A percentile compares a stretch with the other conserved stretches of the same genome.
These are phyloP conservation scores for Secale cereale DNA, from an alignment of 176 grass and related monocot species.

Conservation along the genomic window DNA sequence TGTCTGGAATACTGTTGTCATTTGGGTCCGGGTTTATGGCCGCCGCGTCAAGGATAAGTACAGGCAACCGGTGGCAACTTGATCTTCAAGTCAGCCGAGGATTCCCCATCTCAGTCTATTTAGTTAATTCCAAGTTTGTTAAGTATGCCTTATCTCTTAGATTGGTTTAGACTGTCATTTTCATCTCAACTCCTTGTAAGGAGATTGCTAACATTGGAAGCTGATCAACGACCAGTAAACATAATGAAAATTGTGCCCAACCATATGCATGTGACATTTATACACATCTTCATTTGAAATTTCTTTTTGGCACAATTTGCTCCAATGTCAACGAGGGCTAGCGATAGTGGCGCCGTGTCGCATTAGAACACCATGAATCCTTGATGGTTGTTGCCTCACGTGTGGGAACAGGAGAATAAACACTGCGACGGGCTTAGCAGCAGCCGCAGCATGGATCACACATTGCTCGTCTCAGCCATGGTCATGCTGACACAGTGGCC, in stretches of 20 bases:
- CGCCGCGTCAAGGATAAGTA: not conserved
- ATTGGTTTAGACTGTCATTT: not conserved
- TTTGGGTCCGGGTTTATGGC: not conserved
- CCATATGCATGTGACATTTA: not conserved
- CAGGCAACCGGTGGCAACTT: not conserved
- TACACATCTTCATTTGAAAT: not conserved
- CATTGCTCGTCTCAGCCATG: not conserved
- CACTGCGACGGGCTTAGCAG: not conserved
- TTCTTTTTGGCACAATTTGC: not conserved
- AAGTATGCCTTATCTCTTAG: not conserved
- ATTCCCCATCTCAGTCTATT: not conserved
- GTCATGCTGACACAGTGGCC: not conserved
- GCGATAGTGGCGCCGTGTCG: not conserved
- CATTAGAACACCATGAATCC: not conserved
- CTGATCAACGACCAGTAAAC: not conserved
- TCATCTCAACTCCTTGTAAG: not conserved
- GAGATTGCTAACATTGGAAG: not conserved
- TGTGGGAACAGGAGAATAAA: not conserved
- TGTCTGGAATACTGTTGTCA: not conserved
- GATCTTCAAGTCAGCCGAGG: not conserved
- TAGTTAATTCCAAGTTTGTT: not conserved
- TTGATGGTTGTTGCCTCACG: not conserved
- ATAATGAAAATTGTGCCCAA: not conserved
- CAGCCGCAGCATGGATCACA: not conserved
- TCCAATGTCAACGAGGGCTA: not conserved